These are phyloP conservation scores for Antarctomyces pellizariae DNA, from an alignment of 495 filamentous ascomycete genomes.

Conservation along the genomic window DNA sequence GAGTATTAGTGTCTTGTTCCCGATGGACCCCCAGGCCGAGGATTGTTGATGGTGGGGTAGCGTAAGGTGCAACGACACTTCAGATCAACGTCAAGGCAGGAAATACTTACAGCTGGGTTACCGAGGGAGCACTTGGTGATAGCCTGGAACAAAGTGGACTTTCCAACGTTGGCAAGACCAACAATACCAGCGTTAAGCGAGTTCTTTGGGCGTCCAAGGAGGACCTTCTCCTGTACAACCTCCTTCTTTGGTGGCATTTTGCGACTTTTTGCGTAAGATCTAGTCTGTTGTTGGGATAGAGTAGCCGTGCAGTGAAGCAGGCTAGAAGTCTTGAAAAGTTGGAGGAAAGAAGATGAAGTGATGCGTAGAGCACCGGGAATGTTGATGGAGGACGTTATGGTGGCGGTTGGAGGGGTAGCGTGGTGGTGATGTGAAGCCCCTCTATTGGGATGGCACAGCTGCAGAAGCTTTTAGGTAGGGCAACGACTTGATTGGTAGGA, in stretches of 20 bases:
- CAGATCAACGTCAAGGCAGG: slow-evolving; percentile 2
- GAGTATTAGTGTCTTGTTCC: slow-evolving; percentile 2
- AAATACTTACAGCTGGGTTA: slow-evolving; percentile 64
- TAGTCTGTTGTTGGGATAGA: slow-evolving; percentile 4
- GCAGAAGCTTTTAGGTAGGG: no score
- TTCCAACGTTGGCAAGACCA: slow-evolving; percentile 96
- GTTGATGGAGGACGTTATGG: slow-evolving; percentile 11
- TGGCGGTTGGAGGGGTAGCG: no score
- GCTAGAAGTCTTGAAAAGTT: no score
- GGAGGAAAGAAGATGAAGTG: no score
- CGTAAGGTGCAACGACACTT: no score
- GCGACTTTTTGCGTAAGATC: slow-evolving; percentile 18
- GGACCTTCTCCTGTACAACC: slow-evolving; percentile 49
- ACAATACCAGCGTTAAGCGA: slow-evolving; percentile 99
- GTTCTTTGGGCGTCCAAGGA: slow-evolving; percentile 89
- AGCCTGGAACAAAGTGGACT: slow-evolving; percentile 98
- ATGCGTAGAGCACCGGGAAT: no score
- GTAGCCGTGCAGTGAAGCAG: slow-evolving; percentile 14
- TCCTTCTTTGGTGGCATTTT: slow-evolving; percentile 63
- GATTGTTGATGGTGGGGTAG: no score
- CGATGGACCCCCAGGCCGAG: no score
- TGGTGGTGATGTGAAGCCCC: no score
- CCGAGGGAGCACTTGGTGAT: slow-evolving; percentile 95
- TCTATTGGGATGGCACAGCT: no score
- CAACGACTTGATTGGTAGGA: no score